A percentile compares a stretch with the other conserved stretches of the same genome.
Conservation (phyloP, 805 yeast species). For the Yueomyces sinensis region DNA sequence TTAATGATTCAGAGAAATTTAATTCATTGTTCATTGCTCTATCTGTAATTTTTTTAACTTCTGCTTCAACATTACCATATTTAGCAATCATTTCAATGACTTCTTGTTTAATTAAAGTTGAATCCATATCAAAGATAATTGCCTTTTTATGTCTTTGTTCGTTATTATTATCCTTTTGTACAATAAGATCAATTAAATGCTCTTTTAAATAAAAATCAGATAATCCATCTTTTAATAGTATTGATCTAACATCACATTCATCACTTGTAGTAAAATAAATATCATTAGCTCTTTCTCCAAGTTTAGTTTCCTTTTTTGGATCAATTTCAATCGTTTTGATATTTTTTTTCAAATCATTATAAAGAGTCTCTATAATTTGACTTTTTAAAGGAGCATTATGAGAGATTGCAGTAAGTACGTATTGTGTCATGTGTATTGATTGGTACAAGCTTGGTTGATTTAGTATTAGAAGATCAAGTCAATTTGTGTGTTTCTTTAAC, state of each 20-base stretch:
- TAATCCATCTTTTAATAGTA: not conserved
- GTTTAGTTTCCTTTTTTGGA: not conserved
- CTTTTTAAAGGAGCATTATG: conserved; percentile 1
- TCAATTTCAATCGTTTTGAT: too few relatives aligned
- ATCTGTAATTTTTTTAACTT: conserved; percentile 81
- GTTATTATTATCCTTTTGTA: conserved; percentile 9
- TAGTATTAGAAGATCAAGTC: too few relatives aligned
- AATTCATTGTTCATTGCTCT: conserved; percentile 96
- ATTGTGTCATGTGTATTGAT: too few relatives aligned
- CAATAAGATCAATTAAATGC: conserved; percentile 10
- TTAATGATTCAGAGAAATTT: conserved; percentile 74
- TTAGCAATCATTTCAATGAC: conserved; percentile 94
- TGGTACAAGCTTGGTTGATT: too few relatives aligned
- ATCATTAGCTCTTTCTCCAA: conserved; percentile 1
- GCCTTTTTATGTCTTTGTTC: conserved; percentile 30
- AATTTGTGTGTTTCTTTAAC: too few relatives aligned
- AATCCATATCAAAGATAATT: conserved; percentile 94
- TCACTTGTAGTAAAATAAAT: not conserved
- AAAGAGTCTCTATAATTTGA: too few relatives aligned
- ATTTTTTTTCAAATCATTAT: too few relatives aligned
- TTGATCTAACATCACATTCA: not conserved
- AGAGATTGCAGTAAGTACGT: conserved; percentile 1
- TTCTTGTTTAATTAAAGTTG: conserved; percentile 90
- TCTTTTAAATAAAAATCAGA: conserved; percentile 12
- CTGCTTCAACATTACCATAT: conserved; percentile 76